Percentiles rank a stretch among this genome's conserved stretches.
Evolutionary conservation across 352 stramenopile genomes (phyloP).

Genomic region (Phytopythium montanum): DNA sequence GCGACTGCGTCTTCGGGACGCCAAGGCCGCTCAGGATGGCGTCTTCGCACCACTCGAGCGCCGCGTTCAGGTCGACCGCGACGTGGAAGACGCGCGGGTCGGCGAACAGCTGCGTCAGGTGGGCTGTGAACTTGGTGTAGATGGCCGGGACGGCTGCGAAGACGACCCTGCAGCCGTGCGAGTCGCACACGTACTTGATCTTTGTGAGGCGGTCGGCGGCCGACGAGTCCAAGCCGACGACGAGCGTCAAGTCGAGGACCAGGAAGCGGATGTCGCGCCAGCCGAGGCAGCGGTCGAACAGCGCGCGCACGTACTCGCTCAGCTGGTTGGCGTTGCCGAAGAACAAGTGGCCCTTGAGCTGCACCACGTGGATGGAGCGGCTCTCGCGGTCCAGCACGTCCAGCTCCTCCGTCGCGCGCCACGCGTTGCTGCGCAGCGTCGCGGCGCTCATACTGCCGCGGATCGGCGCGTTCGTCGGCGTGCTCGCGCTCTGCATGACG

Average conservation of each 20-base stretch:
- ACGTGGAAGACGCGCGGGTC: slow-evolving; percentile 51
- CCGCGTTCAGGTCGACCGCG: slow-evolving; percentile 54
- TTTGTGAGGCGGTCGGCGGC: slow-evolving; percentile 74
- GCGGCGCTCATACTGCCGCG: slow-evolving; percentile 89
- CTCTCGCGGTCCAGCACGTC: slow-evolving; percentile 71
- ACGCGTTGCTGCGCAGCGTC: slow-evolving; percentile 82
- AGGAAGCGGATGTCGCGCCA: slow-evolving; percentile 38
- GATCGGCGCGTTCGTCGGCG: slow-evolving; percentile 84
- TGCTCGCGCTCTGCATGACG: slow-evolving; percentile 83
- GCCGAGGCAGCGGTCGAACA: slow-evolving; percentile 32
- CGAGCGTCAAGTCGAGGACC: slow-evolving; percentile 92
- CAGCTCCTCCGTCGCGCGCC: slow-evolving; percentile 75
- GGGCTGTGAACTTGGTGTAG: slow-evolving; percentile 57
- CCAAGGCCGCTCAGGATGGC: slow-evolving; percentile 43
- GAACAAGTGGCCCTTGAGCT: slow-evolving; percentile 82
- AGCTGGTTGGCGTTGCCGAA: slow-evolving; percentile 91
- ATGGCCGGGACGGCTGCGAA: slow-evolving; percentile 61
- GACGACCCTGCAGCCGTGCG: slow-evolving; percentile 58
- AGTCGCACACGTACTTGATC: slow-evolving; percentile 74
- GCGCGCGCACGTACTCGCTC: slow-evolving; percentile 79
- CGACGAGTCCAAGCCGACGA: slow-evolving; percentile 89
- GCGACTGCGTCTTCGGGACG: slow-evolving; percentile 11
- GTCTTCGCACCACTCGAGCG: slow-evolving; percentile 74
- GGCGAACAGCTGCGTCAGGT: slow-evolving; percentile 52
- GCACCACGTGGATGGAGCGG: slow-evolving; percentile 76